phyloP scores from a whole-genome alignment of 768 basidiomycete species.

The Russula sp. region DNA sequence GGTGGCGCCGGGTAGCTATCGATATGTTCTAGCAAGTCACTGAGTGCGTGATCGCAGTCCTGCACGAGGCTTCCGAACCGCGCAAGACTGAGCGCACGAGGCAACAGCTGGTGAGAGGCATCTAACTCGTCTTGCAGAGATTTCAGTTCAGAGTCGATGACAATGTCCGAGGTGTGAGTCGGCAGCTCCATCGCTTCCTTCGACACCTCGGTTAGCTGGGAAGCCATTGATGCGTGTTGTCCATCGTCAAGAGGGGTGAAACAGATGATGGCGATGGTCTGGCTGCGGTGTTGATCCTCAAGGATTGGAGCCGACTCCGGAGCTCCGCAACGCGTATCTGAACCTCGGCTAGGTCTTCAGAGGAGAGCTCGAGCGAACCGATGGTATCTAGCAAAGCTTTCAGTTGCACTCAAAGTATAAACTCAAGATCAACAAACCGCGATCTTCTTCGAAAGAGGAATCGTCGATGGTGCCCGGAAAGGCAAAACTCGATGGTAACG shows the following conservation, averaged over 20 bases:
- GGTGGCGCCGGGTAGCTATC: conserved; percentile 76
- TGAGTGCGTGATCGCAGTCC: conserved; percentile 70
- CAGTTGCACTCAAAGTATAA: not conserved
- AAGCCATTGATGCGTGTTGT: conserved; percentile 47
- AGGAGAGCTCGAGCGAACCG: conserved; percentile 11
- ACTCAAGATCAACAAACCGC: conserved; percentile 11
- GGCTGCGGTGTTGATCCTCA: conserved; percentile 56
- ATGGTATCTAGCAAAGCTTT: conserved; percentile 16
- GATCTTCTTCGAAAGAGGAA: not conserved
- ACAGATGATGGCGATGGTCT: conserved; percentile 41
- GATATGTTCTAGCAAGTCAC: conserved; percentile 80
- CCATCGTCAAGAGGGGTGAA: conserved; percentile 51
- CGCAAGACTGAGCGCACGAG: conserved; percentile 53
- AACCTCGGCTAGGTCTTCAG: conserved; percentile 43
- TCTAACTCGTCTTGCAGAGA: conserved; percentile 61
- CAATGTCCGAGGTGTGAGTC: conserved; percentile 38
- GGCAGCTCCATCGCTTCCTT: conserved; percentile 51
- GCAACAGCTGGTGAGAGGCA: conserved; percentile 47
- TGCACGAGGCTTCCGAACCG: conserved; percentile 49
- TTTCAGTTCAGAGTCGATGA: conserved; percentile 55
- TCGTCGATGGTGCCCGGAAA: conserved; percentile 15
- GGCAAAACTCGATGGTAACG: not conserved
- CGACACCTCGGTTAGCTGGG: conserved; percentile 46
- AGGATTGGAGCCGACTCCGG: conserved; percentile 57
- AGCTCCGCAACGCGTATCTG: conserved; percentile 51